Conservation (phyloP, 106 monocot species). For the Ottelia alismoides region DNA sequence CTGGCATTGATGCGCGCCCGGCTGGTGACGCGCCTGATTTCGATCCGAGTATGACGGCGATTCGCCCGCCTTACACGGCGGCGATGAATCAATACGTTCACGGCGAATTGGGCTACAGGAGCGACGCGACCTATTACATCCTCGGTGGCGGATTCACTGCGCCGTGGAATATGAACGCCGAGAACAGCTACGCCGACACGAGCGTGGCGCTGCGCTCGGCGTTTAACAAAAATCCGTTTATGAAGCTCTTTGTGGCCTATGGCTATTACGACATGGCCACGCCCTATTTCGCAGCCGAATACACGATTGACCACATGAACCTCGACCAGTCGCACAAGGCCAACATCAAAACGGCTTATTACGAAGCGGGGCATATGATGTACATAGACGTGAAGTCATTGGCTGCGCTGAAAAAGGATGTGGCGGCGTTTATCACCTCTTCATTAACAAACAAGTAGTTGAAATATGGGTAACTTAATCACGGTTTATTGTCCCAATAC, state of each 20-base stretch:
- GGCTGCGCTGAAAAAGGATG: not conserved
- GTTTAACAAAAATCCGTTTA: not conserved
- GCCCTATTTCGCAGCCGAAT: not conserved
- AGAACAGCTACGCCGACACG: not conserved
- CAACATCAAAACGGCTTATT: not conserved
- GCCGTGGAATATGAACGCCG: not conserved
- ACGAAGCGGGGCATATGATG: not conserved
- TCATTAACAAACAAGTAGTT: too few species aligned
- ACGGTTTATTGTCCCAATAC: too few species aligned
- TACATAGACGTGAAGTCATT: not conserved
- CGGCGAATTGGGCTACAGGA: not conserved
- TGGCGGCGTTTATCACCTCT: not conserved
- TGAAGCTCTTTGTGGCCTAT: not conserved
- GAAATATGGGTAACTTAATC: too few species aligned
- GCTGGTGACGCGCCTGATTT: not conserved
- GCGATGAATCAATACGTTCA: not conserved
- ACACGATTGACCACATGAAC: not conserved
- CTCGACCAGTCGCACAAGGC: not conserved
- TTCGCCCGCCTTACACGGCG: not conserved
- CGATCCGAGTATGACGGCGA: not conserved
- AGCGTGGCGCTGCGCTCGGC: not conserved
- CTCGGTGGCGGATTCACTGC: too few species aligned
- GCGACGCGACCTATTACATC: not conserved
- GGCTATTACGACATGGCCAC: not conserved
- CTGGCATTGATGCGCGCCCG: not conserved